phyloP scores from a whole-genome alignment of 371 early-diverging fungal species.

The Chytridium lagenaria region DNA sequence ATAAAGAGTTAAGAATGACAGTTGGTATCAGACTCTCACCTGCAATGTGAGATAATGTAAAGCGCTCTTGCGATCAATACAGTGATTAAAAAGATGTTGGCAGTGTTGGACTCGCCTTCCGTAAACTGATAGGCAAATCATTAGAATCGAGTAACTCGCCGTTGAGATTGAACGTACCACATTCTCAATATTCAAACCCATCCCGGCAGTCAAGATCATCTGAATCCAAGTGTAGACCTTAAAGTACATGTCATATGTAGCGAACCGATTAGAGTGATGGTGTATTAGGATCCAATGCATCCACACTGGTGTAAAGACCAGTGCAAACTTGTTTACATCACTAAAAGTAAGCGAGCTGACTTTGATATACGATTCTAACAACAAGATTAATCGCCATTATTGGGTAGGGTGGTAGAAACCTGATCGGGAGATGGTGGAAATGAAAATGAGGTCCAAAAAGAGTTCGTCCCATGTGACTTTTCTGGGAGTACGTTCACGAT shows the following conservation, averaged over 20 bases:
- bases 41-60: slow-evolving; percentile 1
- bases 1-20: neutral
- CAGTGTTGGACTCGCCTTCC: slow-evolving; percentile 6
- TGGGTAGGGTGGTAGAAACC: neutral
- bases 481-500: slow-evolving; percentile 29
- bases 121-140: slow-evolving; percentile 3
- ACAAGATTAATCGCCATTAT: neutral
- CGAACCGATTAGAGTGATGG: slow-evolving; percentile 25
- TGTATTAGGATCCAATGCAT: slow-evolving; percentile 19
- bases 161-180: slow-evolving; percentile 8
- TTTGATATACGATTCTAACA: slow-evolving; percentile 12
- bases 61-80: slow-evolving; percentile 13
- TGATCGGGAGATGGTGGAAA: slow-evolving; percentile 17
- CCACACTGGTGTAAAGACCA: slow-evolving; percentile 28
- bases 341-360: neutral
- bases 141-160: neutral
- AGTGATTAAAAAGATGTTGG: slow-evolving; percentile 18
- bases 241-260: slow-evolving; percentile 5
- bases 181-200: slow-evolving; percentile 29
- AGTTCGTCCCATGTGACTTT: slow-evolving; percentile 36
- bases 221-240: slow-evolving; percentile 20
- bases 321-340: slow-evolving; percentile 19
- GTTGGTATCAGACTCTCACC: neutral
- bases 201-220: slow-evolving; percentile 19
- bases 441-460: slow-evolving; percentile 38